phyloP scores from a whole-genome alignment of 75 land plant genomes.

The Azolla pinnata region DNA sequence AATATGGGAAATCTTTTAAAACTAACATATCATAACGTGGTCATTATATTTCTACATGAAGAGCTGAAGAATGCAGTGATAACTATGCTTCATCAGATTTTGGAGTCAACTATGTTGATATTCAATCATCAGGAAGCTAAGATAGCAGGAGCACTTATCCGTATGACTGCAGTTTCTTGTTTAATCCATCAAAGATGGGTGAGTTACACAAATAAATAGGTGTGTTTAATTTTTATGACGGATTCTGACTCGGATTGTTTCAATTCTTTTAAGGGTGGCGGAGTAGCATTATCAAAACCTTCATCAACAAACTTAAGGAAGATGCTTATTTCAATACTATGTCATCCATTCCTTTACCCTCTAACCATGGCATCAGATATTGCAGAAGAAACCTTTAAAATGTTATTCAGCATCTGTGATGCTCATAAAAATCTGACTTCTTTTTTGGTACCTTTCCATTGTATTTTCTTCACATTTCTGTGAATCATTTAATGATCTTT shows the following conservation, averaged over 20 bases:
- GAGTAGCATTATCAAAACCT: slow-evolving; percentile 7
- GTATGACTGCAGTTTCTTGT: slow-evolving; percentile 12
- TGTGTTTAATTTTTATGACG: neutral
- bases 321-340: slow-evolving; percentile 8
- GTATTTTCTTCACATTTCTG: neutral
- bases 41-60: neutral
- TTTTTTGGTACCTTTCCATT: slow-evolving; percentile 11
- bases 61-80: slow-evolving; percentile 15
- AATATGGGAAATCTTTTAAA: neutral
- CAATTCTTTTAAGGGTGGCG: slow-evolving; percentile 12
- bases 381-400: slow-evolving; percentile 10
- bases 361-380: slow-evolving; percentile 7
- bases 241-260: neutral
- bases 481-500: neutral
- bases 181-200: slow-evolving; percentile 19
- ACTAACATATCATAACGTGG: neutral
- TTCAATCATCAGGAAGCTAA: neutral
- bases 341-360: slow-evolving; percentile 3
- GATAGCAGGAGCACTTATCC: slow-evolving; percentile 10
- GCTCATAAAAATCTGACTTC: slow-evolving; percentile 13
- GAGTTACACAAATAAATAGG: neutral
- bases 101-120: neutral
- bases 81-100: slow-evolving; percentile 5
- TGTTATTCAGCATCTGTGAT: slow-evolving; percentile 10
- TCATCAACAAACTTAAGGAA: slow-evolving; percentile 11